These are phyloP conservation scores for Neofusicoccum ribis DNA, from an alignment of 2,329 filamentous ascomycete genomes.

Conservation along the genomic window DNA sequence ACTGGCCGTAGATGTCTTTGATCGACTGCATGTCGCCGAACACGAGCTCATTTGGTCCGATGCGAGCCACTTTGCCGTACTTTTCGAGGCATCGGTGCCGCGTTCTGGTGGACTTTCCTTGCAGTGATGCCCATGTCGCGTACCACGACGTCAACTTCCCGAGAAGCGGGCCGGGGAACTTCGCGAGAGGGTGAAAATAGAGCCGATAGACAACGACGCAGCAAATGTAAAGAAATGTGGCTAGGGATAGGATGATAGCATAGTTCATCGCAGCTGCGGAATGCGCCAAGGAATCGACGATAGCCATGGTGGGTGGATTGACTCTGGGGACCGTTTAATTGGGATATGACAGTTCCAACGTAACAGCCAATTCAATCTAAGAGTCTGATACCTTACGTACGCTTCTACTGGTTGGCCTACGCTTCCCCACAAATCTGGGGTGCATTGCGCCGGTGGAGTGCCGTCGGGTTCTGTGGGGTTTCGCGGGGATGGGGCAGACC, in stretches of 20 bases:
- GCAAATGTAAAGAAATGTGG: not conserved
- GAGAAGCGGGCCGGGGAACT: slow-evolving; percentile 13
- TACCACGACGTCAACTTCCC: slow-evolving; percentile 22
- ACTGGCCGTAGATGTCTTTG: slow-evolving; percentile 31
- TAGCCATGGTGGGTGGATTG: not conserved
- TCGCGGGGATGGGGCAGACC: not conserved
- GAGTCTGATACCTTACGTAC: not conserved
- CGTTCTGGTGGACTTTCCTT: not conserved
- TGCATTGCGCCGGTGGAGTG: not conserved
- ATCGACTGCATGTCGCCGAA: slow-evolving; percentile 42
- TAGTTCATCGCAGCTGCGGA: not conserved
- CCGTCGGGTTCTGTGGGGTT: not conserved
- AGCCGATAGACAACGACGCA: not conserved
- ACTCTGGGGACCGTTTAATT: not conserved
- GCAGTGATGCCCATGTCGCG: not conserved
- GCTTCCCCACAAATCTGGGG: not conserved
- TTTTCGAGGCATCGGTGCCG: not conserved
- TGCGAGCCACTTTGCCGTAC: slow-evolving; percentile 41
- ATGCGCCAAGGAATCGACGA: not conserved
- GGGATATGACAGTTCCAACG: not conserved
- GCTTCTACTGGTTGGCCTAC: not conserved
- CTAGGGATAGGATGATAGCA: not conserved
- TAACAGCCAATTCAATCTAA: not conserved
- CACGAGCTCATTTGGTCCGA: slow-evolving; percentile 45
- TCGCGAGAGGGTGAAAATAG: slow-evolving; percentile 12